These are phyloP conservation scores for Dissophora ornata DNA, from an alignment of 192 early-diverging fungal genomes.

Conservation along the genomic window DNA sequence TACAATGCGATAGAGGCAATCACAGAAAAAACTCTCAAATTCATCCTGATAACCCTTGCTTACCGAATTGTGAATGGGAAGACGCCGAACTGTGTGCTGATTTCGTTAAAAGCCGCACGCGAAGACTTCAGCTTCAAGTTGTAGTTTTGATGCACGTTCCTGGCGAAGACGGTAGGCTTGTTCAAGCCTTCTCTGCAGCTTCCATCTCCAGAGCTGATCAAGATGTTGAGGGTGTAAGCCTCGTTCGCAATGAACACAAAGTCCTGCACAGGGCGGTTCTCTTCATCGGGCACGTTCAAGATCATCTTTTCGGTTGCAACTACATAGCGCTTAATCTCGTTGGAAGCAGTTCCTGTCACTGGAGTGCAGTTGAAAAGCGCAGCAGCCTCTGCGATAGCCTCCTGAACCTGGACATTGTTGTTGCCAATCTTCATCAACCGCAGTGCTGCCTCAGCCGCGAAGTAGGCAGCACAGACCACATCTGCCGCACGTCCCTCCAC, in stretches of 20 bases:
- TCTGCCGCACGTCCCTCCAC: slow-evolving; percentile 78
- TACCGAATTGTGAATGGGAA: slow-evolving; percentile 82
- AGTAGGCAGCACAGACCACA: slow-evolving; percentile 84
- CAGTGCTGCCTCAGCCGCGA: slow-evolving; percentile 82
- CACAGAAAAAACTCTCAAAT: no score
- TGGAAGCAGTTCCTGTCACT: slow-evolving; percentile 73
- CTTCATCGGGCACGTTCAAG: slow-evolving; percentile 68
- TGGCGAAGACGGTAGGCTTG: slow-evolving; percentile 73
- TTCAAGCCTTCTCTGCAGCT: slow-evolving; percentile 57
- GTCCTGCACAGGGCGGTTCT: slow-evolving; percentile 66
- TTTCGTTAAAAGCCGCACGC: slow-evolving; percentile 69
- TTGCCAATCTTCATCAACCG: slow-evolving; percentile 84
- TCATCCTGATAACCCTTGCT: no score
- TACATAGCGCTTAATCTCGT: slow-evolving; percentile 81
- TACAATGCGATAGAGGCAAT: neutral
- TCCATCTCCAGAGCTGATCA: slow-evolving; percentile 75
- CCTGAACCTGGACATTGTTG: slow-evolving; percentile 66
- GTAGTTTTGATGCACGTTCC: slow-evolving; percentile 80
- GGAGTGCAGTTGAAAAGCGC: slow-evolving; percentile 74
- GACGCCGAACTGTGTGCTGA: slow-evolving; percentile 70
- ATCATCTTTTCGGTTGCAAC: slow-evolving; percentile 71
- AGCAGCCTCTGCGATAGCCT: slow-evolving; percentile 69
- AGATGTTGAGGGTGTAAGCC: slow-evolving; percentile 77
- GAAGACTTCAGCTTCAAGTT: slow-evolving; percentile 77
- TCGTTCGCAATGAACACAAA: slow-evolving; percentile 79